Conservation (phyloP, 2,329 filamentous ascomycete species). For the Gnomoniopsis sp. region DNA sequence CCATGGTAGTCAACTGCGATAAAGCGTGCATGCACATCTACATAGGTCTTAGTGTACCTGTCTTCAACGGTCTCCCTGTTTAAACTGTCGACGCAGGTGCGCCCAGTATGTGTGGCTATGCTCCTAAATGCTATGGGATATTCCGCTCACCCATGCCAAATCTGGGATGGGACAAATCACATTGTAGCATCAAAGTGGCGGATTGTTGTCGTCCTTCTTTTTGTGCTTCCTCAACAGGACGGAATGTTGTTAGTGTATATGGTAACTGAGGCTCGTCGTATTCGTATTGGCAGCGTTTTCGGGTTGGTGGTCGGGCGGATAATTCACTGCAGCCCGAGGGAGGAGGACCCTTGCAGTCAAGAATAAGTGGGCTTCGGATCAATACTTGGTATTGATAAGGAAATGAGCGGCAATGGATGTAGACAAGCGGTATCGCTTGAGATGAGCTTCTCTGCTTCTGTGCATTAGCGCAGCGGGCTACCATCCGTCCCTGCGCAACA, state of each 20-base stretch:
- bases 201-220: not conserved
- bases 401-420: not conserved
- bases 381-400: not conserved
- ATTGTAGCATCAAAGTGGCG: not conserved
- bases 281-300: slow-evolving; percentile 2
- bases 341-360: not conserved
- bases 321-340: not conserved
- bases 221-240: not conserved
- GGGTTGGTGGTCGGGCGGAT: not conserved
- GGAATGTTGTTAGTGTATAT: no score
- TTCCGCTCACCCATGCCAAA: no score
- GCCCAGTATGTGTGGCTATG: no score
- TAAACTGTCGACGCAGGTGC: no score
- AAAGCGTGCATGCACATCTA: no score
- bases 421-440: not conserved
- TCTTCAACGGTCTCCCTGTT: no score
- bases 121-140: no score
- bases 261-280: slow-evolving; percentile 2
- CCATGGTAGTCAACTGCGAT: no score
- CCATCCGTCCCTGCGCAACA: not conserved
- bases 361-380: not conserved
- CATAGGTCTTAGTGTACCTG: no score
- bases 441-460: not conserved
- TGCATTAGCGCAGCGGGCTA: slow-evolving; percentile 9
- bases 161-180: no score